phyloP scores from a whole-genome alignment of 2,329 filamentous ascomycete genomes.

The Trichoderma gracile region DNA sequence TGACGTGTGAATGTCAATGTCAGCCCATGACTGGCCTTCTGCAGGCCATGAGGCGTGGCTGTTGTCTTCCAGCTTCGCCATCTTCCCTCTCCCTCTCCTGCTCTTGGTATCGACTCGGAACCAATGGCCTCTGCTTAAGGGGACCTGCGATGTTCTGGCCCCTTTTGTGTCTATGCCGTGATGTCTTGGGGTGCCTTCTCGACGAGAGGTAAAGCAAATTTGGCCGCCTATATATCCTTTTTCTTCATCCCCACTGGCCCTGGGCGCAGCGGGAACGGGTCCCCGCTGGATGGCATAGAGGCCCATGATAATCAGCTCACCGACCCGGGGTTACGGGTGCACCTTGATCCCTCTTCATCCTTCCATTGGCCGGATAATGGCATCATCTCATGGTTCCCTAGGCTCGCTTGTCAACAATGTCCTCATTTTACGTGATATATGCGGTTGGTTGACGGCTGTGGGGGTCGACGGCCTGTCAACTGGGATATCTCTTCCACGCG shows the following conservation, averaged over 20 bases:
- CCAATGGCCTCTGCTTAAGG: not conserved
- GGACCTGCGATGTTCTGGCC: not conserved
- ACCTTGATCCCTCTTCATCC: not conserved
- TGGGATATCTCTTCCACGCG: not conserved
- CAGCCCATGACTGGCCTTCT: not conserved
- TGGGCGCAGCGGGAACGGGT: not conserved
- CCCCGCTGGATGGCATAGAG: not conserved
- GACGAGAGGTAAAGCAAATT: not conserved
- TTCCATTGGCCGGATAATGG: not conserved
- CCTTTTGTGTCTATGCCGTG: too few relatives aligned
- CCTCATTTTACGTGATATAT: slow-evolving; percentile 2
- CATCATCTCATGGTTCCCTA: not conserved
- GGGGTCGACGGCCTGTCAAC: not conserved
- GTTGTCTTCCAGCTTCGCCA: not conserved
- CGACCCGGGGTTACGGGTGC: not conserved
- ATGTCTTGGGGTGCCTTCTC: not conserved
- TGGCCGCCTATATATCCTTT: not conserved
- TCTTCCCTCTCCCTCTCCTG: not conserved
- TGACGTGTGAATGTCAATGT: not conserved
- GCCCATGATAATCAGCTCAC: not conserved
- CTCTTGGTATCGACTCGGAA: not conserved
- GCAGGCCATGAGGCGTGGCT: not conserved
- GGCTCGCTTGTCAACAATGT: not conserved
- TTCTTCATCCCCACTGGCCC: not conserved
- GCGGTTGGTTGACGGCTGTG: not conserved